Evolutionary conservation across 352 stramenopile species (phyloP), one percentile per base, ranked within the genome.

Genomic region (Phytophthora sojae): DNA sequence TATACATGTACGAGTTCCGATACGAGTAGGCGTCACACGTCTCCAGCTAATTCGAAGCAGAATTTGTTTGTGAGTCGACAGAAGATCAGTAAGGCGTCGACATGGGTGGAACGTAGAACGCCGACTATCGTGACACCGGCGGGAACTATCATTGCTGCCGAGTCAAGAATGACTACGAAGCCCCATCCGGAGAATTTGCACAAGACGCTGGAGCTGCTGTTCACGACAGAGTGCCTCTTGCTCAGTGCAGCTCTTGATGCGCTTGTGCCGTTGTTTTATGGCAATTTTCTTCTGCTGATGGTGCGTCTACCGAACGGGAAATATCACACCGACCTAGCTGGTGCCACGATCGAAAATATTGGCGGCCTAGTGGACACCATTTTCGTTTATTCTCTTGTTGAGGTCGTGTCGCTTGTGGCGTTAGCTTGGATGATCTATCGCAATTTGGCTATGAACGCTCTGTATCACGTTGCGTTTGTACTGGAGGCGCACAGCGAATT

Each of bases 161-260:
- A 21, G 21, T 8, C 2, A 23, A 17, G 12, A 32, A 17, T 17
- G 53, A 6, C 58, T 57, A 4, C 26, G n/a, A 37, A 21, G 55
- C 9, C 15, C 15, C 35, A 17, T 42, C 35, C 11, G 35, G 35
- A 42, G 35, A 12, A 42, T 42, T 42, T 42, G 11, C 35, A 15
- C 35, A 42, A 42, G 12, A 42, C 66, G 6, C 53, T 73, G 0
- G 39, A 54, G 8, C 39, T 60, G 1, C 26, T 74, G 8, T 79
- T 71, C 52, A 69, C 68, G 3, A 65, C 65, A 26, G 70, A 81
- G 52, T 81, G 70, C 58, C 57, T 73, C 19, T 55, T 64, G 14
- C 67, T 81, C 0, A 54, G 73, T 47, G 75, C 77, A 59, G 76
- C 77, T 45, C 47, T 69, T 7, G 75, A 82, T 25, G 58, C 63